Evolutionary conservation across 805 yeast genomes (phyloP).

Genomic region (Wickerhamiella cacticola): DNA sequence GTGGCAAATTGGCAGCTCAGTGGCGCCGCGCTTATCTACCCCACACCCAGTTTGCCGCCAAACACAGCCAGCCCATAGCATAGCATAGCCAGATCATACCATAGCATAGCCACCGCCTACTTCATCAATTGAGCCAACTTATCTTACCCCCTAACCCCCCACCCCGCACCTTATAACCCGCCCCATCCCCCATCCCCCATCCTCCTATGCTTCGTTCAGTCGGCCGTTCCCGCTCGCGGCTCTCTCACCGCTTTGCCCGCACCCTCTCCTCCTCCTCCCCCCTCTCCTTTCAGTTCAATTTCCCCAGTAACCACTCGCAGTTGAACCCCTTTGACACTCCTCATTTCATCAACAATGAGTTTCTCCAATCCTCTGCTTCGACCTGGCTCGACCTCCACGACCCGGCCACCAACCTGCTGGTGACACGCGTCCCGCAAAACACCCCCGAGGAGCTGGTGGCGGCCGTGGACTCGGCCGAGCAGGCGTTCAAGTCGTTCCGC

Average conservation of each 20-base stretch:
- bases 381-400: conserved; percentile 61
- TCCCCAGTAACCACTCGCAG: conserved; percentile 26
- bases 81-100: no score
- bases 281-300: conserved; percentile 16
- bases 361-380: conserved; percentile 38
- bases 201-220: not conserved
- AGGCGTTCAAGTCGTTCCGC: conserved; percentile 50
- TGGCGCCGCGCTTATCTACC: no score
- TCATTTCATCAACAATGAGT: conserved; percentile 36
- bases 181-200: not conserved
- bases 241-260: no score
- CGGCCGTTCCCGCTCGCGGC: no score
- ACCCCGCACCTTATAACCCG: no score
- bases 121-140: no score
- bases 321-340: conserved; percentile 29
- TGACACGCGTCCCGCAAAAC: conserved; percentile 59
- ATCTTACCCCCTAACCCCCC: no score
- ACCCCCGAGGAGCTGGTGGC: conserved; percentile 52
- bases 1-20: no score
- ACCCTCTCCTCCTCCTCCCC: no score
- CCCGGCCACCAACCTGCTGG: conserved; percentile 60
- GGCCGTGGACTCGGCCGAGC: conserved; percentile 53
- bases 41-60: no score
- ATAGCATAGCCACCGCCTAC: no score
- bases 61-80: no score